A percentile compares a stretch with the other conserved stretches of the same genome.
Conservation (phyloP, 2,329 filamentous ascomycete genomes). For the Nakataea oryzae region DNA sequence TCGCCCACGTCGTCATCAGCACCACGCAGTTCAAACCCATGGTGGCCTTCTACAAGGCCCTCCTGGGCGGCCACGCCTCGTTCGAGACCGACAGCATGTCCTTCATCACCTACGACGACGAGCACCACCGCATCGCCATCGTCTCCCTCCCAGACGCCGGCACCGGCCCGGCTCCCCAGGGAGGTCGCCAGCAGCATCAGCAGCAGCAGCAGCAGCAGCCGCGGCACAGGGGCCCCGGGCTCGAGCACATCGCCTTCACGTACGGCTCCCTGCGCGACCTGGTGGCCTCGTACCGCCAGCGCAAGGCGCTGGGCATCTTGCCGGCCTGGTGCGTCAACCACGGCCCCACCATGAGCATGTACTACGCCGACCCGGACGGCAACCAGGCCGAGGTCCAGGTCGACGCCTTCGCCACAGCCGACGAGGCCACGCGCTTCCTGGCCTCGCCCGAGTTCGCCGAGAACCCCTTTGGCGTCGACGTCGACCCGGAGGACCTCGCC, state of each 20-base stretch:
- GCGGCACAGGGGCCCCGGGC: conserved; percentile 13
- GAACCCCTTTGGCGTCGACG: conserved; percentile 32
- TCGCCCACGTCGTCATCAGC: conserved; percentile 7
- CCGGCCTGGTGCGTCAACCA: conserved; percentile 35
- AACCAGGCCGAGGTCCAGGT: conserved; percentile 36
- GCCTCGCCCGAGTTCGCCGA: conserved; percentile 18
- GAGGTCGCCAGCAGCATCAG: conserved; percentile 8
- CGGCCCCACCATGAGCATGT: conserved; percentile 33
- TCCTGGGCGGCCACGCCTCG: conserved; percentile 21
- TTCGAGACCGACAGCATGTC: conserved; percentile 15
- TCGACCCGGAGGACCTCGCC: conserved; percentile 31
- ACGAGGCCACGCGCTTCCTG: conserved; percentile 30
- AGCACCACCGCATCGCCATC: conserved; percentile 36
- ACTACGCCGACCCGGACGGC: conserved; percentile 37
- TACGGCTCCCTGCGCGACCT: conserved; percentile 24
- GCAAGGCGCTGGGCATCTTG: conserved; percentile 21
- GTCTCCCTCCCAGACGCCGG: conserved; percentile 14
- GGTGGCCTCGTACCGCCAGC: conserved; percentile 22
- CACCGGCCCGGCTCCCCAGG: neutral
- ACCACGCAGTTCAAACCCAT: conserved; percentile 16
- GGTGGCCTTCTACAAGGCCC: conserved; percentile 23
- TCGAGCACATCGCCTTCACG: conserved; percentile 32
- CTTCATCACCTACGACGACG: conserved; percentile 33
- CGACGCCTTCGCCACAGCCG: conserved; percentile 26
- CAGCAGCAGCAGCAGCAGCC: neutral